Conservation (phyloP, 2,329 filamentous ascomycete species). For the Neonectria hederae region DNA sequence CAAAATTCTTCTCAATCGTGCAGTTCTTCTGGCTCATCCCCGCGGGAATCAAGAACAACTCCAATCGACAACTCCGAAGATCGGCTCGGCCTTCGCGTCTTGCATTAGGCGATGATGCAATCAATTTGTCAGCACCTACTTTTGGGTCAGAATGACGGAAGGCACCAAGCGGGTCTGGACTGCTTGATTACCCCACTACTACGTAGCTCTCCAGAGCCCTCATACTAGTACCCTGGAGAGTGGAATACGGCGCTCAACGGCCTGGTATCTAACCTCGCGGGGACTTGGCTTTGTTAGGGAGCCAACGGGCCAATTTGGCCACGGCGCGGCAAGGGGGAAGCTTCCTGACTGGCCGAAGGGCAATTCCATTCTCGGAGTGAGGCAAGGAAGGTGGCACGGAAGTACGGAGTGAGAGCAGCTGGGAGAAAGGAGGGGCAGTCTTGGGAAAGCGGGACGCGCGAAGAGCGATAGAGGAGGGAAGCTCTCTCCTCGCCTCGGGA, state of each 20-base stretch:
- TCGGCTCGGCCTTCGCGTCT: constrained; percentile 22
- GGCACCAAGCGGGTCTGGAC: constrained; percentile 34
- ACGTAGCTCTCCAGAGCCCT: constrained; percentile 3
- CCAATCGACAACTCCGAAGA: constrained; percentile 29
- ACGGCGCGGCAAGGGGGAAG: neutral
- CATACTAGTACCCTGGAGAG: neutral
- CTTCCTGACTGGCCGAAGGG: constrained; percentile 8
- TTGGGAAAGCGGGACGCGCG: neutral
- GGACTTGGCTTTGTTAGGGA: neutral
- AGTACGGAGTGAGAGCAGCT: constrained; percentile 7
- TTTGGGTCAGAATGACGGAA: constrained; percentile 39
- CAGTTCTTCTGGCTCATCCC: neutral
- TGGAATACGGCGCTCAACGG: constrained; percentile 10
- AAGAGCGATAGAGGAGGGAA: constrained; percentile 7
- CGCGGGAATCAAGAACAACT: neutral
- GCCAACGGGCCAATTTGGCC: constrained; percentile 1
- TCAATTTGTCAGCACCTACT: constrained; percentile 38
- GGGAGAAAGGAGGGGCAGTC: constrained; percentile 12
- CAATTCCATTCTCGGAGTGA: constrained; percentile 9
- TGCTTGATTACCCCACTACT: constrained; percentile 31
- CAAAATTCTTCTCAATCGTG: neutral
- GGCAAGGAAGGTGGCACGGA: neutral
- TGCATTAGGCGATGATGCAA: constrained; percentile 38
- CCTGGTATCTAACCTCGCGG: neutral
- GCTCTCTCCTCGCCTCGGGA: constrained; percentile 21